Evolutionary conservation across 108 stramenopile species (phyloP), one percentile per base, ranked within the genome.

Genomic region (Aurantiochytrium sp.): DNA sequence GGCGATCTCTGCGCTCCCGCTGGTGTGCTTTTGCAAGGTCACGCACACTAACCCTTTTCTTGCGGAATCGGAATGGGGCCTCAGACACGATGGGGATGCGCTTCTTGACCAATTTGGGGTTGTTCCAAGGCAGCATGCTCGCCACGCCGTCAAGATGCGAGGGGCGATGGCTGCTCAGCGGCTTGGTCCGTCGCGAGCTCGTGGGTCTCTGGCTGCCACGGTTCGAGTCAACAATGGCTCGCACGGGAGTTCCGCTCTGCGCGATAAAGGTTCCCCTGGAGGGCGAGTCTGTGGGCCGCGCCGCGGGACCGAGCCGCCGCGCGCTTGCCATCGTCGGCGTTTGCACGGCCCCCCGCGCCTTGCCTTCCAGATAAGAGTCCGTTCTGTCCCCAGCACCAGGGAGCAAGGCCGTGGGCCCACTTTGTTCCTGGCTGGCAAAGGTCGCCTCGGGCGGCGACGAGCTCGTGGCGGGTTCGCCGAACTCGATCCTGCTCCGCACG

Each of bases 1-100:
- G 45, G 15, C 32, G 19, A 24, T 81, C 19, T 37, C 73, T 12
- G n/a, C 42, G 39, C 45, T 81, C 27, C 36, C 73, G 21, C 30
- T 81, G 73, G 39, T 81, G 73, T 42, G 73, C 73, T 48, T 81
- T 81, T 41, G 73, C 73, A 48, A 81, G 73, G 42, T 81, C 73
- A 24, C 45, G 73, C 39, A 81, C 73, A 42, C 73, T 81, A 17
- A 81, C 45, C 45, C 32, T 81, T 48, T 81, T 81, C 73, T 81
- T 81, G 12, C 45, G 39, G 24, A 81, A 81, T 15, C 30, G 42
- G 24, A 81, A 81, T 12, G 73, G 73, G 0, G 45, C 27, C 30
- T 81, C 73, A 2, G 73, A 81, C n/a, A 81, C 73, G 45, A 81
- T 81, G 6, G 73, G 73, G 30, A 81, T 81, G 45, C 73, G 73